These are phyloP conservation scores for Ophiocordyceps sinensis DNA, from an alignment of 2,329 filamentous ascomycete genomes.

Conservation along the genomic window DNA sequence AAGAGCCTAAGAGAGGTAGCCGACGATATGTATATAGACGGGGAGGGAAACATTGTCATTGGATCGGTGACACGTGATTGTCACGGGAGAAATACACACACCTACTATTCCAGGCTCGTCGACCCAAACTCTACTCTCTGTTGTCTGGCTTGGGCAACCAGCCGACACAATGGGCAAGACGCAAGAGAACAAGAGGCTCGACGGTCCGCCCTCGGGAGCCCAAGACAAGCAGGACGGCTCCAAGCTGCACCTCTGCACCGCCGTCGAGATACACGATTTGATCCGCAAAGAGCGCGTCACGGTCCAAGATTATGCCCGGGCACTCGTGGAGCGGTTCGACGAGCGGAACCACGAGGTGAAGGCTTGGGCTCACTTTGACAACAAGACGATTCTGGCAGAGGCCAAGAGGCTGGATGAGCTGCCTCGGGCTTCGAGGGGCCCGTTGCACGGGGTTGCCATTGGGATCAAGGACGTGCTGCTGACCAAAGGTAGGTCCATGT, in stretches of 20 bases:
- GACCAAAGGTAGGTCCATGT: conserved; percentile 37
- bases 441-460: conserved; percentile 42
- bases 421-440: conserved; percentile 31
- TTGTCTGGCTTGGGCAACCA: too few species aligned
- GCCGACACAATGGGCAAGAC: too few species aligned
- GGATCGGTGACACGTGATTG: too few species aligned
- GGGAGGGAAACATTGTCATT: neutral
- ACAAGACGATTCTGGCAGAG: conserved; percentile 29
- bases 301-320: conserved; percentile 32
- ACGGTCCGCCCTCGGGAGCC: too few species aligned
- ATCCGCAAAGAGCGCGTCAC: conserved; percentile 18
- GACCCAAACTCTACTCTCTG: too few species aligned
- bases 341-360: conserved; percentile 28
- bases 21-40: too few species aligned
- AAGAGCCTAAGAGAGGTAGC: too few species aligned
- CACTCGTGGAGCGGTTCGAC: conserved; percentile 30
- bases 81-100: too few species aligned
- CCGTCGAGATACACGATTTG: conserved; percentile 1
- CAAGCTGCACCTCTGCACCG: neutral
- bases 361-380: conserved; percentile 35
- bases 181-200: too few species aligned
- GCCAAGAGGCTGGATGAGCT: conserved; percentile 35
- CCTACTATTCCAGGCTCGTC: too few species aligned
- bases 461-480: conserved; percentile 46
- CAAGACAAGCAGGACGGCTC: neutral